A percentile compares a stretch with the other conserved stretches of the same genome.
phyloP scores from a whole-genome alignment of 176 grass and related monocot genomes.

The Musa troglodytarum region DNA sequence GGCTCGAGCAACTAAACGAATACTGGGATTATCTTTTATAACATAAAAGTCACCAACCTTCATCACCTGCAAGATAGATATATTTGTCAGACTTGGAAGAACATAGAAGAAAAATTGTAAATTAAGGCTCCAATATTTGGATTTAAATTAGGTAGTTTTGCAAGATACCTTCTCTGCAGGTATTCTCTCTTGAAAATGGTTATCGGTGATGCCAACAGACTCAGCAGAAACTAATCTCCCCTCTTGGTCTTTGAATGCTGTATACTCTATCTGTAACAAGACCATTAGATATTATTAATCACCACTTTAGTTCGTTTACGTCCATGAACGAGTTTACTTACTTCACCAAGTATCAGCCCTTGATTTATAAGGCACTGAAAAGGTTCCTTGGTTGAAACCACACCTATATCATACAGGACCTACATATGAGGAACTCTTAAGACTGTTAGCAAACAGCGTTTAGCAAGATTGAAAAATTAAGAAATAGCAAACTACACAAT shows the following conservation, averaged over 20 bases:
- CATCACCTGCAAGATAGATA: slow-evolving; percentile 43
- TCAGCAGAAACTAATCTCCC: slow-evolving; percentile 74
- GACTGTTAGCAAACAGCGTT: neutral
- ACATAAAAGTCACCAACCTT: slow-evolving; percentile 88
- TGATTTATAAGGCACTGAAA: slow-evolving; percentile 99
- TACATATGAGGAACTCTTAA: slow-evolving; percentile 9
- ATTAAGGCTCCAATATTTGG: slow-evolving; percentile 9
- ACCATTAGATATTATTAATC: slow-evolving; percentile 28
- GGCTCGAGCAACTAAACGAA: slow-evolving; percentile 63
- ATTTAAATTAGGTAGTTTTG: slow-evolving; percentile 9
- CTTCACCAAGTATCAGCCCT: slow-evolving; percentile 96
- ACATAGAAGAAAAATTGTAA: neutral
- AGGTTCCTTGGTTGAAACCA: slow-evolving; percentile 93
- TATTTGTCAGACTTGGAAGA: neutral
- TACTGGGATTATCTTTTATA: slow-evolving; percentile 61
- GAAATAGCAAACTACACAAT: neutral
- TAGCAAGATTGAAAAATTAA: neutral
- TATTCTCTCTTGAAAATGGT: slow-evolving; percentile 73
- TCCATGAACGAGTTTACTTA: slow-evolving; percentile 35
- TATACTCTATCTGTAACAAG: slow-evolving; percentile 73
- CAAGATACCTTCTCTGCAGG: slow-evolving; percentile 59
- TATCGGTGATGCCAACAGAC: slow-evolving; percentile 36
- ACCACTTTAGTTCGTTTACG: neutral
- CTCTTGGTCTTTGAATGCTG: slow-evolving; percentile 64
- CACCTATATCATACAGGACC: slow-evolving; percentile 92